Evolutionary conservation across 306 rosid genomes (phyloP).

Genomic region (Begonia masoniana): DNA sequence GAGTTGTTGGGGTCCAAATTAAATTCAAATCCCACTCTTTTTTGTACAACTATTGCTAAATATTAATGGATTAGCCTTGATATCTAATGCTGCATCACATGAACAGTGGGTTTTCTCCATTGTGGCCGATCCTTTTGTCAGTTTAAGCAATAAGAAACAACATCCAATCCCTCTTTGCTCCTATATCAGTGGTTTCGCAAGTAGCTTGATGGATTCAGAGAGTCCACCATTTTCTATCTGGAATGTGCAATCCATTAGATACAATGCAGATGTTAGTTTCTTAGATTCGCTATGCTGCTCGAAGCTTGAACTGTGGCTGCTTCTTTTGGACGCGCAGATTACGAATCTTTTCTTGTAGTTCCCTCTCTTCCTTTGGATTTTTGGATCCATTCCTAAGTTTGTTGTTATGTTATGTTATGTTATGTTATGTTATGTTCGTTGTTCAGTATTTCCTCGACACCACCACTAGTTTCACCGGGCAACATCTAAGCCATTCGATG

Average conservation of each 20-base stretch:
- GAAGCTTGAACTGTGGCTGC: constrained; percentile 58
- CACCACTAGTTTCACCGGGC: constrained; percentile 48
- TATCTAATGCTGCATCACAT: too few relatives aligned
- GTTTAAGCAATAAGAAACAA: too few relatives aligned
- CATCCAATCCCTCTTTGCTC: too few relatives aligned
- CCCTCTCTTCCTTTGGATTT: constrained; percentile 80
- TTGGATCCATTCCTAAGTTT: constrained; percentile 63
- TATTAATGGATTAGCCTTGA: background rate
- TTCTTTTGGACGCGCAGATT: constrained; percentile 25
- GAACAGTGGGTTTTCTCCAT: too few relatives aligned
- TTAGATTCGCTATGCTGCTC: constrained; percentile 29
- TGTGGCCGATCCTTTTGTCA: too few relatives aligned
- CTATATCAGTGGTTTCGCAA: too few relatives aligned
- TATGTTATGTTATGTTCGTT: constrained; percentile 29
- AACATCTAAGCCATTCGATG: constrained; percentile 23
- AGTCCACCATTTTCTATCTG: too few relatives aligned
- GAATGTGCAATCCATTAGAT: too few relatives aligned
- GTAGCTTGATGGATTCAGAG: too few relatives aligned
- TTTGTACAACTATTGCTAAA: background rate
- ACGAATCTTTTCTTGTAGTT: constrained; percentile 61
- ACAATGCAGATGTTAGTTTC: too few relatives aligned
- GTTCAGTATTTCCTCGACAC: constrained; percentile 69
- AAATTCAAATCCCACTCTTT: background rate
- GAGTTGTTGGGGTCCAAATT: constrained; percentile 72
- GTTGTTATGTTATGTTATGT: too few relatives aligned